Conservation (phyloP, 257 asterid genomes). For the Solanum chiquidenum region DNA sequence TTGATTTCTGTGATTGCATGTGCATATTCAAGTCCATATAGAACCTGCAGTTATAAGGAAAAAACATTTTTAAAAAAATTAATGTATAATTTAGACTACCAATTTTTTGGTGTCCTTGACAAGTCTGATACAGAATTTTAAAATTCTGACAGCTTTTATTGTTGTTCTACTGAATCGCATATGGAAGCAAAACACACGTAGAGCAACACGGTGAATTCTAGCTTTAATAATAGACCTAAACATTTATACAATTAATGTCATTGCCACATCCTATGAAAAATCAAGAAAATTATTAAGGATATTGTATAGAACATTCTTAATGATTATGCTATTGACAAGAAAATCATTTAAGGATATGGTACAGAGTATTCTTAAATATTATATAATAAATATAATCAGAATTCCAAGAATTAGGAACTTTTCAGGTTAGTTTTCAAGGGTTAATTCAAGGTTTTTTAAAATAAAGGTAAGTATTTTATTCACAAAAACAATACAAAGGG, state of each 20-base stretch:
- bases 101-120: neutral
- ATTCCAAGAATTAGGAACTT: neutral
- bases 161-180: neutral
- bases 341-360: neutral
- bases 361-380: neutral
- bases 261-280: neutral
- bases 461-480: neutral
- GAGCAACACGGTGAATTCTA: neutral
- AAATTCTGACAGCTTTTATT: neutral
- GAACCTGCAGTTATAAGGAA: conserved; percentile 45
- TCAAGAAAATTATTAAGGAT: neutral
- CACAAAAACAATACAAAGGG: neutral
- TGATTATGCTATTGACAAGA: neutral
- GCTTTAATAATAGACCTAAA: neutral
- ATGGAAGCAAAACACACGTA: neutral
- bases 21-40: conserved; percentile 79
- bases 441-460: neutral
- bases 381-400: neutral
- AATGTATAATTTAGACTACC: neutral
- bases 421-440: neutral
- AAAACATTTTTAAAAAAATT: neutral
- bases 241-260: neutral
- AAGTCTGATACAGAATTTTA: neutral
- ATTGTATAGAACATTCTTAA: neutral
- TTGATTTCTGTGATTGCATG: conserved; percentile 62